Base-by-base conservation (phyloP, 106 monocot genomes). In the Dioscorea zingiberensis region DNA sequence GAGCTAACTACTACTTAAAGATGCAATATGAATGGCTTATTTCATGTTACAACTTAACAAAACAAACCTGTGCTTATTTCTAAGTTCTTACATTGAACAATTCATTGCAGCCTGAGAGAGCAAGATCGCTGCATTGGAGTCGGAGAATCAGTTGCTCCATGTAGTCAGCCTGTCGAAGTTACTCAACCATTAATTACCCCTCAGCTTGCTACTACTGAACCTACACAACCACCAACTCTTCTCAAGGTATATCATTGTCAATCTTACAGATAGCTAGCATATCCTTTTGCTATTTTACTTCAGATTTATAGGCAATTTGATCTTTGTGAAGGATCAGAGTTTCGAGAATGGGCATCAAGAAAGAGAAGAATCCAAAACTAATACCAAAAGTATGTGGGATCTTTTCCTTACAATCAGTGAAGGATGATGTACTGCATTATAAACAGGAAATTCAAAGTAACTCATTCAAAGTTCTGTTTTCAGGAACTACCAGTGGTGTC, bases 141-240 rank as follows among this genome's bases (percentile, higher is more conserved):
- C 83, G 32, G 94, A 95, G 56, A 95, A 91, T 71, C 47, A 80
- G 74, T 57, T 76, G 58, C 94, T 91, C 27, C 81, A n/a, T n/a
- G 59, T 21, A 78, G 38, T 79, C 74, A 25, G 26, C 74, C 92
- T 49, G 56, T 30, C 17, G 69, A 73, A 27, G 71, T 55, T 25
- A 47, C 54, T 48, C 82, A 77, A 51, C 59, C 71, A 68, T 38
- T 63, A 68, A 13, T 38, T 38, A 6, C 38, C 38, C 38, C 38
- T 38, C 38, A 6, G 0, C 38, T 38, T 38, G 3, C 62, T 24
- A 66, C 72, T 58, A 18, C 57, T 26, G 77, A n/a, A n/a, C n/a
- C 27, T 25, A 25, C 13, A n/a, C 57, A 72, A 30, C 61, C 61
- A 79, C 58, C 63, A 60, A 44, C 1, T 1, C 38, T 76, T 7